A percentile compares a stretch with the other conserved stretches of the same genome.
Conservation (phyloP, 495 filamentous ascomycete genomes). For the Staphylotrichum tortipilum region DNA sequence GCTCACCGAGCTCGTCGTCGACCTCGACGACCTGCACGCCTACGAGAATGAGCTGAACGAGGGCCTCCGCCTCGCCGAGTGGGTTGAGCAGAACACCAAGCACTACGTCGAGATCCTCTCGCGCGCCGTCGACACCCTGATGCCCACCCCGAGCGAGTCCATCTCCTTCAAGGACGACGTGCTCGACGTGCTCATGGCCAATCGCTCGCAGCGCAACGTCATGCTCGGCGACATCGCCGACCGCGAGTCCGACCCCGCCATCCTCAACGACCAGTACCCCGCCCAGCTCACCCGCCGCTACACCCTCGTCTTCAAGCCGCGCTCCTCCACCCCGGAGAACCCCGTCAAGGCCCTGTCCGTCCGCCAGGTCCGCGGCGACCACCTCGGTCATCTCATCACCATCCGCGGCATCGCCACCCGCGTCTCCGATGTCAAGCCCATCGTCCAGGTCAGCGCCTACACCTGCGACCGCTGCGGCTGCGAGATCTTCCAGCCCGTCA, state of each 20-base stretch:
- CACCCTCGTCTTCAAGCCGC: constrained; percentile 89
- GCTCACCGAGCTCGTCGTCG: constrained; percentile 66
- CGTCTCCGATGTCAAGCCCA: constrained; percentile 95
- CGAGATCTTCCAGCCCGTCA: constrained; percentile 96
- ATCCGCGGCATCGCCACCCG: constrained; percentile 89
- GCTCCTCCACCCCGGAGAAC: constrained; percentile 59
- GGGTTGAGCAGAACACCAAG: constrained; percentile 81
- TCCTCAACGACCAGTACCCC: constrained; percentile 64
- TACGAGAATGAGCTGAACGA: constrained; percentile 64
- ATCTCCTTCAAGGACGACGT: constrained; percentile 95
- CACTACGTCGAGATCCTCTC: constrained; percentile 92
- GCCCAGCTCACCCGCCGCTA: constrained; percentile 88
- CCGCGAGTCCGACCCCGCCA: constrained; percentile 52
- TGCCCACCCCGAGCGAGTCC: constrained; percentile 72
- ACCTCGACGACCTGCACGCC: constrained; percentile 77
- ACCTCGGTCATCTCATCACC: constrained; percentile 87
- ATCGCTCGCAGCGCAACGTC: constrained; percentile 79
- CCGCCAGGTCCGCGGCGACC: constrained; percentile 81
- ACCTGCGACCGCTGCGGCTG: constrained; percentile 93
- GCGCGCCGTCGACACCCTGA: constrained; percentile 73
- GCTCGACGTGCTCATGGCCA: constrained; percentile 89
- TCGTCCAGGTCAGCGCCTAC: constrained; percentile 95
- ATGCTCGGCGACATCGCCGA: constrained; percentile 59
- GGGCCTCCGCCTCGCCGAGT: constrained; percentile 69
- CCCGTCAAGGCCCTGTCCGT: constrained; percentile 84